These are phyloP conservation scores for Acanthochlamys bracteata DNA, from an alignment of 106 monocot genomes.

Conservation along the genomic window DNA sequence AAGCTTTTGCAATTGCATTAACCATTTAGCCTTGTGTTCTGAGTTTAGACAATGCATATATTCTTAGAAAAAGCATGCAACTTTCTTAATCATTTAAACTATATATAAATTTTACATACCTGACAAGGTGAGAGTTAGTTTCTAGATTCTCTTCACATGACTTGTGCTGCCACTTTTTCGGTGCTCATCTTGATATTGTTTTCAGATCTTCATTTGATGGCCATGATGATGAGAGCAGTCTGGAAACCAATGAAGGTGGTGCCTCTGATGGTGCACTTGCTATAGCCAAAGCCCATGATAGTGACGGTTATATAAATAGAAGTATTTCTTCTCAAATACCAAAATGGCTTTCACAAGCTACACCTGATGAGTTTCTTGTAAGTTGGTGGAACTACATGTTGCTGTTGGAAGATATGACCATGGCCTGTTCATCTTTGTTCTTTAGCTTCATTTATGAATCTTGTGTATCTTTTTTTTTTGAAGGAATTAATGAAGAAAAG, in stretches of 20 bases:
- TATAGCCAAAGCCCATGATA: conserved; percentile 20
- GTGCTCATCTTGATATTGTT: conserved; percentile 1
- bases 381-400: conserved; percentile 10
- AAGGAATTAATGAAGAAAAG: conserved; percentile 93
- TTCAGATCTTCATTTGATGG: conserved; percentile 91
- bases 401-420: neutral
- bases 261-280: conserved; percentile 22
- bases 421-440: neutral
- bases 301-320: conserved; percentile 30
- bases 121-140: no score
- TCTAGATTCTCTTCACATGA: no score
- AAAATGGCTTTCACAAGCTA: conserved; percentile 72
- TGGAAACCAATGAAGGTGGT: conserved; percentile 43
- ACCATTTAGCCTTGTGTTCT: no score
- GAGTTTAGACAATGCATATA: no score
- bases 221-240: conserved; percentile 71
- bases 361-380: conserved; percentile 98
- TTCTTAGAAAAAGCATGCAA: no score
- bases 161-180: neutral
- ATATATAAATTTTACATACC: no score
- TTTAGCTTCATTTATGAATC: neutral
- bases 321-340: conserved; percentile 55
- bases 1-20: no score
- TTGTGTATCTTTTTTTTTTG: conserved; percentile 9
- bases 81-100: no score